Base-by-base conservation (phyloP, 306 rosid species). In the Cicer yamashitae region DNA sequence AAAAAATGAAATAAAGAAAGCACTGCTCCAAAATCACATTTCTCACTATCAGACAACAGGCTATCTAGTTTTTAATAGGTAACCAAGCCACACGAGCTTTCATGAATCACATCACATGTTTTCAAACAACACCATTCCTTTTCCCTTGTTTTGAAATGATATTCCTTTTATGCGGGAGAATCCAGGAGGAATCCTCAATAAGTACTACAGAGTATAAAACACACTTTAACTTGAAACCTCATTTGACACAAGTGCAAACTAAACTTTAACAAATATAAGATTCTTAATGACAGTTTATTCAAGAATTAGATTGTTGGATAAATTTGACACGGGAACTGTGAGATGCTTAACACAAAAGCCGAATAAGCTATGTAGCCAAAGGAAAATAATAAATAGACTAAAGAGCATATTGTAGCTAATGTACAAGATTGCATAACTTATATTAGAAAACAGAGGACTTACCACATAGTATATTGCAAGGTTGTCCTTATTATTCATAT, bases 401-500 rank as follows among this genome's bases (percentile, higher is more conserved):
- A 45, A 56, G 41, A 63, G 61, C 22, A n/a, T 30, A 15, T 39
- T 10, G 66, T 41, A 66, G 46, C 25, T 30, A 56, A 43, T 34
- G 34, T 12, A 48, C 13, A 63, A 38, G 15, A 43, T 57, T 6
- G 45, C 60, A 65, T 30, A 45, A 7, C 40, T 13, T 61, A 11
- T n/a, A 59, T 8, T 8, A 71, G 25, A 62, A 22, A 25, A 43
- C 7, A 60, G 47, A 67, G 62, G 69, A 69, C 87, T 85, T 63
- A 88, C 96, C 85, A 91, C 89, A 39, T 80, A 87, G 83, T 82
- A 82, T 52, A 85, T 83, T 8, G 86, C 77, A 58, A 91, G 89
- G 74, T 88, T 87, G 71, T 91, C 96, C 71, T 87, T 88, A 61
- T 84, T 90, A 62, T 71, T 84, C 90, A 85, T 91, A 68, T 91